Percentiles rank a stretch among this genome's conserved stretches.
phyloP scores from a whole-genome alignment of 2,329 filamentous ascomycete genomes.

The Aspergillus sp. region DNA sequence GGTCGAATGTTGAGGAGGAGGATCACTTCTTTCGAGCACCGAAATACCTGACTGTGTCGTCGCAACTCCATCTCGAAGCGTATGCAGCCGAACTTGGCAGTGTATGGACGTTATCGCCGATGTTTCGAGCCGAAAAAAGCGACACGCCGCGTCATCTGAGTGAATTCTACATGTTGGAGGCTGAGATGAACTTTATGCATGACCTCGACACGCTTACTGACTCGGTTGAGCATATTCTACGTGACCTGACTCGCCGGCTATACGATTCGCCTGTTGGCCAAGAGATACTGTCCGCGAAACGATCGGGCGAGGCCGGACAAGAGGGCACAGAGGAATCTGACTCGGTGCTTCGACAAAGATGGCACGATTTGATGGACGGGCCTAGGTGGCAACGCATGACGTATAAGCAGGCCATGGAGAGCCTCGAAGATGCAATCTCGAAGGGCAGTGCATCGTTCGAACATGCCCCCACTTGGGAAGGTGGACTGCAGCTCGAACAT shows the following conservation, averaged over 20 bases:
- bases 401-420: constrained; percentile 71
- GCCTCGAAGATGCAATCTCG: constrained; percentile 57
- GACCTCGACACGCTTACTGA: constrained; percentile 68
- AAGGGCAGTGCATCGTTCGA: constrained; percentile 54
- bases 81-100: constrained; percentile 81
- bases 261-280: constrained; percentile 47
- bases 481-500: constrained; percentile 82
- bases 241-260: constrained; percentile 49
- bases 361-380: constrained; percentile 59
- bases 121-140: constrained; percentile 88
- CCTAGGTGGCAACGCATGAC: constrained; percentile 72
- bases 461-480: constrained; percentile 64
- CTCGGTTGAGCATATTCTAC: constrained; percentile 74
- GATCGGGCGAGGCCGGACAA: constrained; percentile 37
- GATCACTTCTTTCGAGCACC: constrained; percentile 70
- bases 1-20: constrained; percentile 32
- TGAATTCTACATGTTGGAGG: constrained; percentile 99
- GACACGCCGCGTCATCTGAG: constrained; percentile 91
- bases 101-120: constrained; percentile 91
- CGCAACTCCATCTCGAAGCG: constrained; percentile 90
- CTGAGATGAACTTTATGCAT: constrained; percentile 75
- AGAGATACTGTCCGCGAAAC: constrained; percentile 51
- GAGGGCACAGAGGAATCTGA: constrained; percentile 29
- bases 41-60: constrained; percentile 96
- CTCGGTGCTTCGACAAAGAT: constrained; percentile 60